Evolutionary conservation across 371 early-diverging fungal genomes (phyloP).

Genomic region (Blakeslea trispora): DNA sequence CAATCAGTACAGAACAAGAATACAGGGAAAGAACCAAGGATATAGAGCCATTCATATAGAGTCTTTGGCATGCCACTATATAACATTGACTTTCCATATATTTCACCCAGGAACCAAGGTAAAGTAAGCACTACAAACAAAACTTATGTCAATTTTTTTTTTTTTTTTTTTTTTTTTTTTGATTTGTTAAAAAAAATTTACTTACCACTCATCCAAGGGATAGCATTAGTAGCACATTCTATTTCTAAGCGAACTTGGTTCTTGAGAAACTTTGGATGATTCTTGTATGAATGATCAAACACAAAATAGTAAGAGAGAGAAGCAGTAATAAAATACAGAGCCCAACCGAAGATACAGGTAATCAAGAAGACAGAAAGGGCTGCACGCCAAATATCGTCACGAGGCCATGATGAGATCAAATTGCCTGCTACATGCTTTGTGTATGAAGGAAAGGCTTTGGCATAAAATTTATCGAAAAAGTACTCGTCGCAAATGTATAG

Average conservation of each 20-base stretch:
- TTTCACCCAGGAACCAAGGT: constrained; percentile 89
- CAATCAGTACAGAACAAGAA: constrained; percentile 93
- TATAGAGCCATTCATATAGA: constrained; percentile 58
- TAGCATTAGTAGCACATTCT: constrained; percentile 70
- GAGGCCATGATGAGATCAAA: constrained; percentile 41
- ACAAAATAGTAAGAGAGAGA: constrained; percentile 75
- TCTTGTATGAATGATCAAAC: constrained; percentile 86
- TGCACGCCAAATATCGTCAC: constrained; percentile 73
- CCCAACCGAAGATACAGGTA: constrained; percentile 69
- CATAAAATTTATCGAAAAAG: constrained; percentile 60
- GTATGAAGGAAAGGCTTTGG: constrained; percentile 27
- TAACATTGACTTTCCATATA: constrained; percentile 83
- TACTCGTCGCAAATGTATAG: constrained; percentile 65
- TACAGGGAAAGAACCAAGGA: constrained; percentile 59
- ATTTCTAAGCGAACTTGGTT: constrained; percentile 91
- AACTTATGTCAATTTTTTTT: not conserved
- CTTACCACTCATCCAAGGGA: constrained; percentile 75
- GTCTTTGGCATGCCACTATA: constrained; percentile 55
- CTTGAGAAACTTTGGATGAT: constrained; percentile 90
- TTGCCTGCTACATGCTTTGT: constrained; percentile 33
- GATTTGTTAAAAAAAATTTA: not conserved
- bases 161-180: not conserved
- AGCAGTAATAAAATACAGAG: constrained; percentile 82
- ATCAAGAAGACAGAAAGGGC: constrained; percentile 67
- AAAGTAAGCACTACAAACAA: constrained; percentile 65